Evolutionary conservation across 306 rosid species (phyloP).

Genomic region (Trifolium pratense): DNA sequence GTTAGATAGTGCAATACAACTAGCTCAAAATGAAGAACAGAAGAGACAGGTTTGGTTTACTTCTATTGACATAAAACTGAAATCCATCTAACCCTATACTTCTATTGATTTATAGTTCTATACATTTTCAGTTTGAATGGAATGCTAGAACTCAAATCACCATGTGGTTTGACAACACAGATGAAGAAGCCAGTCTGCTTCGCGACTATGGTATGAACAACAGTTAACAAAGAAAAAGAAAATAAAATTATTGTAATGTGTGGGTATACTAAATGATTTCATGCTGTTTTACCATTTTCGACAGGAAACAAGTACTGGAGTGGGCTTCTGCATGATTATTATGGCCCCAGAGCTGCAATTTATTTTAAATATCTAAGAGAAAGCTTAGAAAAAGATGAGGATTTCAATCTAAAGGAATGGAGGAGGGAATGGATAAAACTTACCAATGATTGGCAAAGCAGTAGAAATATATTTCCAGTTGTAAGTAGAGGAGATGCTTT

Average conservation of each 20-base stretch:
- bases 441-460: conserved; percentile 81
- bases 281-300: conserved; percentile 9
- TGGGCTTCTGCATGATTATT: conserved; percentile 78
- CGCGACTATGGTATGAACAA: conserved; percentile 75
- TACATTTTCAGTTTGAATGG: conserved; percentile 76
- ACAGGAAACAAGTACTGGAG: conserved; percentile 92
- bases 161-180: conserved; percentile 92
- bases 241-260: conserved; percentile 18
- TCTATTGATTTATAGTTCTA: conserved; percentile 33
- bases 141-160: conserved; percentile 94
- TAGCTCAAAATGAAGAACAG: conserved; percentile 75
- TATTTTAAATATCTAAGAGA: conserved; percentile 72
- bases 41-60: conserved; percentile 65
- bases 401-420: conserved; percentile 68
- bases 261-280: neutral
- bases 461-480: conserved; percentile 58
- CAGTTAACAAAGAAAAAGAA: conserved; percentile 3
- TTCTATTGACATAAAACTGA: neutral
- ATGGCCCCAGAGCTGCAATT: conserved; percentile 87
- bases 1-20: conserved; percentile 82
- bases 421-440: conserved; percentile 91
- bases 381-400: conserved; percentile 58
- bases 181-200: conserved; percentile 81
- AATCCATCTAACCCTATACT: neutral
- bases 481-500: conserved; percentile 66